Evolutionary conservation across 352 stramenopile genomes (phyloP).

Genomic region (Phytophthora kernoviae): DNA sequence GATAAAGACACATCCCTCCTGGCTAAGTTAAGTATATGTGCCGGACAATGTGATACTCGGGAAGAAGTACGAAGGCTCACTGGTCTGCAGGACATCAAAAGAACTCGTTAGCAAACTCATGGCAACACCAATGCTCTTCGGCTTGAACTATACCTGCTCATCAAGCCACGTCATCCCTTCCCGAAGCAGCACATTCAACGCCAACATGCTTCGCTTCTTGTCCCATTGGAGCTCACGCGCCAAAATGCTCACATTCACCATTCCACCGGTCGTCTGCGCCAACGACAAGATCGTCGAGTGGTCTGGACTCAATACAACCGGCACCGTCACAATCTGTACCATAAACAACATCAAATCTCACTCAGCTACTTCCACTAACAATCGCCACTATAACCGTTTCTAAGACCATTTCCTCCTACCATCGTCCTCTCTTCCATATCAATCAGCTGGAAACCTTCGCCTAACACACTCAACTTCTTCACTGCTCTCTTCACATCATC

Average conservation of each 20-base stretch:
- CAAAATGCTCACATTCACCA: slow-evolving; percentile 90
- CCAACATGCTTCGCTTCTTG: slow-evolving; percentile 91
- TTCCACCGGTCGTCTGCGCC: slow-evolving; percentile 86
- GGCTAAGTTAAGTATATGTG: slow-evolving; percentile 59
- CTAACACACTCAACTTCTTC: slow-evolving; percentile 94
- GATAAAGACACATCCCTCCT: too few relatives aligned
- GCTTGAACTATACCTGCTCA: slow-evolving; percentile 62
- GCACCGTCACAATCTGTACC: slow-evolving; percentile 92
- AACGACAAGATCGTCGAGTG: slow-evolving; percentile 93
- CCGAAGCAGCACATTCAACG: slow-evolving; percentile 90
- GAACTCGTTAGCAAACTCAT: slow-evolving; percentile 6
- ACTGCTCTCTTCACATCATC: slow-evolving; percentile 95
- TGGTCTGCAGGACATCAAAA: slow-evolving; percentile 28
- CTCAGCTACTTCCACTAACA: not conserved
- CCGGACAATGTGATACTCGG: slow-evolving; percentile 85
- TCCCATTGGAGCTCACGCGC: slow-evolving; percentile 86
- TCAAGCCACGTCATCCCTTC: slow-evolving; percentile 98
- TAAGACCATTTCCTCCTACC: slow-evolving; percentile 38
- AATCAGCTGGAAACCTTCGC: slow-evolving; percentile 94
- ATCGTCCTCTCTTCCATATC: slow-evolving; percentile 93
- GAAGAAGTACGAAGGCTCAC: slow-evolving; percentile 85
- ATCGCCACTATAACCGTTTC: not conserved
- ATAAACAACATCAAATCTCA: not conserved
- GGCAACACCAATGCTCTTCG: not conserved
- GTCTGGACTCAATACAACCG: slow-evolving; percentile 95